These are phyloP conservation scores for Ceratocystiopsis brevicomis DNA, from an alignment of 2,329 filamentous ascomycete genomes.

Conservation along the genomic window DNA sequence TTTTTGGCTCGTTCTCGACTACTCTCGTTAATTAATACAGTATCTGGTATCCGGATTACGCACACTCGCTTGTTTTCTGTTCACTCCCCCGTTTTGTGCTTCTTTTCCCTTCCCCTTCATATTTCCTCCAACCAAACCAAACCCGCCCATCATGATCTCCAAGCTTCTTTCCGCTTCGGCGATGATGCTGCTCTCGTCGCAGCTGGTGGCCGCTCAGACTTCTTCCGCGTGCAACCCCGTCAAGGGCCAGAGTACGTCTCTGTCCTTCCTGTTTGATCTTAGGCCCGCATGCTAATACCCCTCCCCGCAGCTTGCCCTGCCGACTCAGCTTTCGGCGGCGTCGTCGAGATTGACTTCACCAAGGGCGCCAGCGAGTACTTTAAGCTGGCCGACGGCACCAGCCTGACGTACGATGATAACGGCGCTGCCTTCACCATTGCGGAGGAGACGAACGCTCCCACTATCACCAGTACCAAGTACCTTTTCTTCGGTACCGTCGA, in stretches of 20 bases:
- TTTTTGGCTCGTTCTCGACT: background rate
- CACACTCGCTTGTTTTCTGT: background rate
- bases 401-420: conserved; percentile 25
- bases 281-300: too few species aligned
- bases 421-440: conserved; percentile 49
- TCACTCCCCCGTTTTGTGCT: too few species aligned
- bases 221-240: conserved; percentile 35
- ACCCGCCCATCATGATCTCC: conserved; percentile 21
- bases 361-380: conserved; percentile 45
- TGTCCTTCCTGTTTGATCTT: too few species aligned
- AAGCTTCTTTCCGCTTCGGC: conserved; percentile 26
- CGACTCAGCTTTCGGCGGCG: conserved; percentile 56
- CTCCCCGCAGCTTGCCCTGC: conserved; percentile 41
- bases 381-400: conserved; percentile 26
- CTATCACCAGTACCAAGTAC: conserved; percentile 64
- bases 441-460: conserved; percentile 44
- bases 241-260: conserved; percentile 21
- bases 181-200: conserved; percentile 26
- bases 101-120: background rate
- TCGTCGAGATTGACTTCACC: conserved; percentile 52
- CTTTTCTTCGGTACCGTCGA: conserved; percentile 92
- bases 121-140: background rate
- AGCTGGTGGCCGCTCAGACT: conserved; percentile 35
- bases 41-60: too few species aligned
- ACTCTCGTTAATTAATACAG: background rate